These are phyloP conservation scores for Didymella glomerata DNA, from an alignment of 2,329 filamentous ascomycete species.

Conservation along the genomic window DNA sequence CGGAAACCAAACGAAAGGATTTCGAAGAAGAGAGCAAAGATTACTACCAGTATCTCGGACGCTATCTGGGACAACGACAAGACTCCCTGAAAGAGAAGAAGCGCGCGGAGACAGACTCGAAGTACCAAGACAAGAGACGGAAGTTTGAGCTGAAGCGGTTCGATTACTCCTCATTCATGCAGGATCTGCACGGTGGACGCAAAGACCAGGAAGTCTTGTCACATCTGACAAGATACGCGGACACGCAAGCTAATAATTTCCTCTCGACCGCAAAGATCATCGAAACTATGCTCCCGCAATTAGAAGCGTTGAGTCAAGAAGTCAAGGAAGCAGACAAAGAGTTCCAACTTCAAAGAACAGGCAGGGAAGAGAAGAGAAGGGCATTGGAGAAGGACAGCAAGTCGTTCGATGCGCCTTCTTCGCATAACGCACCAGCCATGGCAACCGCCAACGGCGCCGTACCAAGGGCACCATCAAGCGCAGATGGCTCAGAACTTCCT, in stretches of 20 bases:
- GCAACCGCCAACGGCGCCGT: slow-evolving; percentile 37
- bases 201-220: slow-evolving; percentile 98
- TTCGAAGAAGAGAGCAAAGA: slow-evolving; percentile 99
- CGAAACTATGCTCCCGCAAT: slow-evolving; percentile 83
- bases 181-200: slow-evolving; percentile 97
- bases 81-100: slow-evolving; percentile 98
- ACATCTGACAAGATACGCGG: slow-evolving; percentile 91
- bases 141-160: slow-evolving; percentile 98
- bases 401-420: slow-evolving; percentile 45
- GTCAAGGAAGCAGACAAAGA: slow-evolving; percentile 96
- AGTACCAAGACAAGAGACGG: slow-evolving; percentile 91
- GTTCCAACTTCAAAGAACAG: slow-evolving; percentile 93
- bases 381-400: slow-evolving; percentile 86
- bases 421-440: slow-evolving; percentile 32
- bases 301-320: slow-evolving; percentile 86
- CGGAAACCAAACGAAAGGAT: slow-evolving; percentile 94
- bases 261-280: slow-evolving; percentile 85
- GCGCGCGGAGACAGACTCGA: slow-evolving; percentile 90
- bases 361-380: slow-evolving; percentile 92
- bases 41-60: slow-evolving; percentile 93
- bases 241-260: slow-evolving; percentile 85
- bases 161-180: slow-evolving; percentile 99
- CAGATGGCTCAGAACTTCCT: slow-evolving; percentile 37
- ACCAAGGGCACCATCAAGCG: slow-evolving; percentile 32
- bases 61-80: slow-evolving; percentile 94